Evolutionary conservation across 768 basidiomycete species (phyloP), one percentile per base, ranked within the genome.

Genomic region (Collybiopsis confluens): DNA sequence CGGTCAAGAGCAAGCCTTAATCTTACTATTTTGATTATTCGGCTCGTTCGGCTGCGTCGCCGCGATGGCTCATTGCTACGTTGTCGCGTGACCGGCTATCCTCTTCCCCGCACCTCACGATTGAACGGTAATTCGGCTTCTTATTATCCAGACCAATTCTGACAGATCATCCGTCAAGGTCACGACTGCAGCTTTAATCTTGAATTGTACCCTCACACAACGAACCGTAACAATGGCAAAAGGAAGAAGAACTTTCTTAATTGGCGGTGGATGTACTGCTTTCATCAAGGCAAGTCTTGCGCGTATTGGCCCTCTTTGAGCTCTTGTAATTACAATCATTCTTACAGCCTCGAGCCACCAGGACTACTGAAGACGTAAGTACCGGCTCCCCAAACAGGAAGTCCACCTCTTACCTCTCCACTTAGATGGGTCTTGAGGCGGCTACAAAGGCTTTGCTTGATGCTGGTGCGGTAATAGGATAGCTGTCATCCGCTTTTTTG

Each of bases 381-480:
- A 2, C n/a, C n/a, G 36, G 10, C 65, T 26, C 27, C 11, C 20
- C 7, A 5, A 28, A 46, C 11, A 21, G 20, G 52, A 18, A 36
- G 51, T 33, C 24, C 20, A 20, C 11, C 24, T 13, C 4, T 21
- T n/a, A 48, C 15, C 5, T 20, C 21, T 18, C 47, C 2, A 15
- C 33, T 36, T 61, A 90, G 86, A 91, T 93, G 86, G 90, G 90
- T 4, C 72, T 92, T 40, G 92, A 93, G 66, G 92, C 92, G 1
- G 81, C 88, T 1, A 90, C 89, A 1, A 93, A 94, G 61, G 91
- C 92, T 0, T 75, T 93, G 21, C 79, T 93, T 15, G 92, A 94
- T 61, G 90, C 91, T 58, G 88, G 87, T 84, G 47, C 11, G 23
- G n/a, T 48, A 18, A 18, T 13, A 10, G 2, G 3, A 8, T 36